Percentiles rank a stretch among this genome's conserved stretches.
Conservation (phyloP, 495 filamentous ascomycete species). For the Niebla homalea region DNA sequence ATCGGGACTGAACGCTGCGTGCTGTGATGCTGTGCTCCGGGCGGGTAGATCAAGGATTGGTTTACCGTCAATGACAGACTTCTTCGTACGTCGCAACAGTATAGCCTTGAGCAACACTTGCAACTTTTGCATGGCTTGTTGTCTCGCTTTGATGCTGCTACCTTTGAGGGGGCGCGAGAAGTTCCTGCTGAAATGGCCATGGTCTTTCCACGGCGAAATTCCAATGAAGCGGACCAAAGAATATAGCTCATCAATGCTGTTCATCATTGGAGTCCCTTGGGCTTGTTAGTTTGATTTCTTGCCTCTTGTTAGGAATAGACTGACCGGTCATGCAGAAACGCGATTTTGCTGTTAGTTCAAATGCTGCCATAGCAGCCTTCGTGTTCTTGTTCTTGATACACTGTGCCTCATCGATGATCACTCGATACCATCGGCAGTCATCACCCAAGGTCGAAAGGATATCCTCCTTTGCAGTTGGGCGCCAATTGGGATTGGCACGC, state of each 20-base stretch:
- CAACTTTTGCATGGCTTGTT: slow-evolving; percentile 53
- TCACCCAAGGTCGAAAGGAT: slow-evolving; percentile 49
- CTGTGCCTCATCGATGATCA: slow-evolving; percentile 90
- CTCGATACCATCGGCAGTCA: slow-evolving; percentile 58
- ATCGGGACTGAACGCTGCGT: slow-evolving; percentile 62
- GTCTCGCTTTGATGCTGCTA: slow-evolving; percentile 19
- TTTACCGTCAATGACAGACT: slow-evolving; percentile 68
- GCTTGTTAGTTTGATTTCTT: not conserved
- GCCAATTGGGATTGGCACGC: slow-evolving; percentile 18
- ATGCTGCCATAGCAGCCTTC: slow-evolving; percentile 49
- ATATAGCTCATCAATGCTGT: slow-evolving; percentile 69
- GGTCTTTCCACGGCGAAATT: slow-evolving; percentile 63
- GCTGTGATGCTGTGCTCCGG: slow-evolving; percentile 49
- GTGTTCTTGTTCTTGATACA: slow-evolving; percentile 80
- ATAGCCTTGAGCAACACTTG: slow-evolving; percentile 74
- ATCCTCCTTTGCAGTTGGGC: slow-evolving; percentile 16
- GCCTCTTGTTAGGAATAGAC: not conserved
- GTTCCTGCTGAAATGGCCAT: slow-evolving; percentile 43
- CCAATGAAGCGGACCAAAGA: slow-evolving; percentile 69
- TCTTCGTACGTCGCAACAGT: slow-evolving; percentile 75
- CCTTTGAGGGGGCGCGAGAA: slow-evolving; percentile 42
- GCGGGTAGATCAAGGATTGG: slow-evolving; percentile 66
- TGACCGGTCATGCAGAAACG: slow-evolving; percentile 68
- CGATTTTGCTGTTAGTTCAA: slow-evolving; percentile 46
- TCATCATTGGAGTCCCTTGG: slow-evolving; percentile 79